Conservation (phyloP, 345 rosid genomes). For the Rhodomyrtus tomentosa region DNA sequence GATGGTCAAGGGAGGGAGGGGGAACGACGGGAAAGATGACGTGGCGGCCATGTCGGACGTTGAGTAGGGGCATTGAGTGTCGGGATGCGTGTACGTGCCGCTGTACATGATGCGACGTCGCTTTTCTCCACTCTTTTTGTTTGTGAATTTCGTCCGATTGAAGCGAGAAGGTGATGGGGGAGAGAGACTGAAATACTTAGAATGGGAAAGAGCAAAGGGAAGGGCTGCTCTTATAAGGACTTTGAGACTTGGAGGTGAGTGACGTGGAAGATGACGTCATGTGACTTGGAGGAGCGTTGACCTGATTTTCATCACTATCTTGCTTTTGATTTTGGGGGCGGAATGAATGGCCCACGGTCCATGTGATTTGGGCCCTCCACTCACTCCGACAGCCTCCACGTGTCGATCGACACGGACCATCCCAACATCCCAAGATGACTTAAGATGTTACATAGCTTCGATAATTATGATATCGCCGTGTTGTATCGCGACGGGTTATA, state of each 20-base stretch:
- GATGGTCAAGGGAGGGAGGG: constrained; percentile 12
- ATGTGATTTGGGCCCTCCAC: neutral
- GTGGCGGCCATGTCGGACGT: constrained; percentile 10
- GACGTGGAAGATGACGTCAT: constrained; percentile 28
- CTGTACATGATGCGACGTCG: constrained; percentile 26
- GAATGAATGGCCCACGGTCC: neutral
- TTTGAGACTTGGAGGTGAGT: neutral
- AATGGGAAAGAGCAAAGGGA: neutral
- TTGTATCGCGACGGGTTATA: neutral
- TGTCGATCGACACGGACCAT: neutral
- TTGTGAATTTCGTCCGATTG: neutral
- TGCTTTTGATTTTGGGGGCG: neutral
- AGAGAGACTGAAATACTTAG: neutral
- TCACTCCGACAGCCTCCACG: neutral
- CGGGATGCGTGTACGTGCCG: constrained; percentile 4
- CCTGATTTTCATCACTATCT: constrained; percentile 1
- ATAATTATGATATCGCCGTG: neutral
- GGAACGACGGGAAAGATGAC: constrained; percentile 16
- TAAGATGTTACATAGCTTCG: neutral
- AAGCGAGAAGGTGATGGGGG: neutral
- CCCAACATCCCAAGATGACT: neutral
- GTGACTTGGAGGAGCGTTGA: constrained; percentile 22
- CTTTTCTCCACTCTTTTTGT: neutral
- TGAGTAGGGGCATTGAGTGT: constrained; percentile 10
- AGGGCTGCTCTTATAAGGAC: constrained; percentile 15